Evolutionary conservation across 1,284 basidiomycete species (phyloP).

Genomic region (Pholiota adiposa): DNA sequence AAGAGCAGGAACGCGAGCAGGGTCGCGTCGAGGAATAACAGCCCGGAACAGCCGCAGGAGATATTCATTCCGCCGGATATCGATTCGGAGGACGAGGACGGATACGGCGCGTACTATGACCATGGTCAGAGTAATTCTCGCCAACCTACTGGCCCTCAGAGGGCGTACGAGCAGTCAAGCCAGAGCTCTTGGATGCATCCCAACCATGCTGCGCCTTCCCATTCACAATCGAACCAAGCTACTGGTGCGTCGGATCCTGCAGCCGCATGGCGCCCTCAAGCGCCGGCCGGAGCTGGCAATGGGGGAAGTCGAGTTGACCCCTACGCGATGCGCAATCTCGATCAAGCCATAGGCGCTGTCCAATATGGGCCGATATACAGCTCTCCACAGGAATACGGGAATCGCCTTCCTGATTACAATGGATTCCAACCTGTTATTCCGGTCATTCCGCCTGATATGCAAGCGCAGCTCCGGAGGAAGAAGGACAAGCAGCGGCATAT

Average conservation of each 20-base stretch:
- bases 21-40: conserved; percentile 1
- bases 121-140: neutral
- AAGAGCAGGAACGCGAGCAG: conserved; percentile 6
- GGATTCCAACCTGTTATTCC: conserved; percentile 8
- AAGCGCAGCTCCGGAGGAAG: conserved; percentile 16
- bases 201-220: conserved; percentile 11
- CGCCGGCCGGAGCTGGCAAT: neutral
- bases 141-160: neutral
- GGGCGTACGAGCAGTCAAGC: neutral
- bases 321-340: conserved; percentile 3
- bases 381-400: neutral
- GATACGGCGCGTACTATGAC: neutral
- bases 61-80: conserved; percentile 16
- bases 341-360: neutral
- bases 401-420: neutral
- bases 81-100: neutral
- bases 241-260: neutral
- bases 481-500: conserved; percentile 20
- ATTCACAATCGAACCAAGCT: neutral
- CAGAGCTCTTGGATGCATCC: conserved; percentile 18
- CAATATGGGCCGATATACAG: neutral
- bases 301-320: neutral
- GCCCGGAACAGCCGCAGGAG: conserved; percentile 3
- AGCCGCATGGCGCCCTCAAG: neutral
- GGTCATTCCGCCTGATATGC: neutral